Conservation (phyloP, 441 rosid species). For the Brassica balearica region DNA sequence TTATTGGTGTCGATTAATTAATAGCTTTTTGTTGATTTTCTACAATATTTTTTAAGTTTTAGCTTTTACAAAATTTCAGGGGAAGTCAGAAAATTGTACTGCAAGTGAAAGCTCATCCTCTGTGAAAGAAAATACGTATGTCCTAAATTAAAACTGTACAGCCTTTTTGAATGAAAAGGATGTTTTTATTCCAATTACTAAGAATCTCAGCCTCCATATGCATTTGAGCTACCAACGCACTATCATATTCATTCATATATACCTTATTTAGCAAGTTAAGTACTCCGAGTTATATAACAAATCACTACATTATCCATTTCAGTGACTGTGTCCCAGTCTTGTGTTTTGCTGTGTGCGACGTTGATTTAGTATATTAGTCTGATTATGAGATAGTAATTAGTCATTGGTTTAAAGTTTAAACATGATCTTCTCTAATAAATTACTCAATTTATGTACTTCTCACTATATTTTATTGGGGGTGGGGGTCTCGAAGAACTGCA, state of each 20-base stretch:
- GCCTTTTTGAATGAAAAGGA: slow-evolving; percentile 39
- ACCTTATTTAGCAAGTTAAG: slow-evolving; percentile 4
- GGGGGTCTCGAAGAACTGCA: slow-evolving; percentile 31
- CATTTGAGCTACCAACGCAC: slow-evolving; percentile 25
- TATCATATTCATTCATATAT: slow-evolving; percentile 23
- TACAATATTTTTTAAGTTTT: not conserved
- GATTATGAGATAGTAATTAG: slow-evolving; percentile 30
- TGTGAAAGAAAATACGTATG: slow-evolving; percentile 27
- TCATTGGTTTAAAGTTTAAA: slow-evolving; percentile 38
- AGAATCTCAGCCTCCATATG: slow-evolving; percentile 25
- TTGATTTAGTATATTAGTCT: slow-evolving; percentile 19
- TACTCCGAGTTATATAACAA: not conserved
- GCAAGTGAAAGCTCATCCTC: slow-evolving; percentile 41
- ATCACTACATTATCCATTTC: not conserved
- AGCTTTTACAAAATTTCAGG: slow-evolving; percentile 1
- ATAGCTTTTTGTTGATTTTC: not conserved
- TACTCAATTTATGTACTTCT: slow-evolving; percentile 39
- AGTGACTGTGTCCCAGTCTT: not conserved
- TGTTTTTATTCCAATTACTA: slow-evolving; percentile 32
- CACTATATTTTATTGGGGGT: slow-evolving; percentile 23
- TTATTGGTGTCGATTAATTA: not conserved
- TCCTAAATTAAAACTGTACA: slow-evolving; percentile 25
- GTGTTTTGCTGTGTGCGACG: slow-evolving; percentile 17
- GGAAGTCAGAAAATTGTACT: slow-evolving; percentile 19
- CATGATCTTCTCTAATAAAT: slow-evolving; percentile 34